Conservation (phyloP, 257 asterid species). For the Ilex asprella region DNA sequence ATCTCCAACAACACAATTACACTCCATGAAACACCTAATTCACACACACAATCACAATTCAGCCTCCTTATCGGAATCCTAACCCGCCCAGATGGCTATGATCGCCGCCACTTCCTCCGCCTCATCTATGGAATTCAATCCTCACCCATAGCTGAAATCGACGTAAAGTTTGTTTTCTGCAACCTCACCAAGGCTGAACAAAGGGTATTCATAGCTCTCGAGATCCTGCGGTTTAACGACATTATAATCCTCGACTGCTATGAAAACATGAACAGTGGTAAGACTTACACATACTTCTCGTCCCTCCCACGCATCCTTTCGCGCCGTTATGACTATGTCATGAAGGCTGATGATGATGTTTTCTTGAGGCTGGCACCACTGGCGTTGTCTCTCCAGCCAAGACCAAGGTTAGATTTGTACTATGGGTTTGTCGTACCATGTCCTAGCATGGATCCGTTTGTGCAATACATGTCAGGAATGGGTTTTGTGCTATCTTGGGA, state of each 20-base stretch:
- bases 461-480: slow-evolving; percentile 80
- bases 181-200: slow-evolving; percentile 57
- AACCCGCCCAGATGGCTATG: slow-evolving; percentile 49
- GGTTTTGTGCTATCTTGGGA: slow-evolving; percentile 78
- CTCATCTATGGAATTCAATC: slow-evolving; percentile 56
- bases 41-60: slow-evolving; percentile 18
- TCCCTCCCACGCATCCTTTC: slow-evolving; percentile 44
- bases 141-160: slow-evolving; percentile 35
- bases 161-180: slow-evolving; percentile 52
- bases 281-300: slow-evolving; percentile 64
- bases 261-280: slow-evolving; percentile 70
- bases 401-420: slow-evolving; percentile 56
- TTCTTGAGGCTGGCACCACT: slow-evolving; percentile 46
- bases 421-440: slow-evolving; percentile 80
- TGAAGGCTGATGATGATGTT: slow-evolving; percentile 87
- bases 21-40: slow-evolving; percentile 5
- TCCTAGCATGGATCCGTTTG: slow-evolving; percentile 64
- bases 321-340: slow-evolving; percentile 50
- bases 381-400: slow-evolving; percentile 38
- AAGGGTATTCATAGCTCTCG: slow-evolving; percentile 37
- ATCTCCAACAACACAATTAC: slow-evolving; percentile 10
- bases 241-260: slow-evolving; percentile 51
- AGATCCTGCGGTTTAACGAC: slow-evolving; percentile 60
- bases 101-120: slow-evolving; percentile 71
- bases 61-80: slow-evolving; percentile 56